Base-by-base conservation (phyloP, 495 filamentous ascomycete genomes). In the Staphylotrichum longicolle region DNA sequence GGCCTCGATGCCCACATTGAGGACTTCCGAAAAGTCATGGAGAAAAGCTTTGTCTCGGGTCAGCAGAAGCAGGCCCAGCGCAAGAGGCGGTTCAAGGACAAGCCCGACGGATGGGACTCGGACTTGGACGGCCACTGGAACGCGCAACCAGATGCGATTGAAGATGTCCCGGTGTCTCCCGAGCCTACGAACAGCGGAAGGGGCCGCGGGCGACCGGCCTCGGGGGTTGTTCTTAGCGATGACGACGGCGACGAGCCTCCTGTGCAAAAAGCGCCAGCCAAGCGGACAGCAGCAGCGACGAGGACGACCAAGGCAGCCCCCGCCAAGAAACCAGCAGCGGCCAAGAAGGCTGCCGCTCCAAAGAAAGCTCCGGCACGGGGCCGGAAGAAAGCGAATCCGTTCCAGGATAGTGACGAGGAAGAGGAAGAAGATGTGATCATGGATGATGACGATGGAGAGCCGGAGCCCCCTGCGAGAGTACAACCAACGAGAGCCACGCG, bases 111-210 rank as follows among this genome's bases (percentile, higher is more conserved):
- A 8, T 99, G 93, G 93, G 90, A 97, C 69, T 86, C 82, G 4
- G 93, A 98, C 62, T 71, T 90, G 41, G 87, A 96, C 57, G 94
- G 95, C 41, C 72, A 78, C 37, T 98, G 94, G 94, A 85, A 85
- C 47, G 88, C 94, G 60, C 84, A 91, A 58, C 85, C 88, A 0
- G 85, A 84, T 1, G 90, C 90, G 10, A 74, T 88, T 51, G 82
- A 83, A 10, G 75, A 54, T 70, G 74, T 63, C 72, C 77, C 14
- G 72, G 69, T 45, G 3, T 61, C 40, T 73, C 76, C 57, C 75
- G 83, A 64, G 78, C 80, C 20, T 74, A 78, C 61, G 77, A 67
- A 58, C 51, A 65, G 47, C 39, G 63, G 74, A 12, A 70, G 68
- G 30, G 74, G 64, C 11, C 75, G 68, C 42, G 74, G 58, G 60